Evolutionary conservation across 2,329 filamentous ascomycete species (phyloP), one percentile per base, ranked within the genome.

Genomic region (Botrytis galanthina): DNA sequence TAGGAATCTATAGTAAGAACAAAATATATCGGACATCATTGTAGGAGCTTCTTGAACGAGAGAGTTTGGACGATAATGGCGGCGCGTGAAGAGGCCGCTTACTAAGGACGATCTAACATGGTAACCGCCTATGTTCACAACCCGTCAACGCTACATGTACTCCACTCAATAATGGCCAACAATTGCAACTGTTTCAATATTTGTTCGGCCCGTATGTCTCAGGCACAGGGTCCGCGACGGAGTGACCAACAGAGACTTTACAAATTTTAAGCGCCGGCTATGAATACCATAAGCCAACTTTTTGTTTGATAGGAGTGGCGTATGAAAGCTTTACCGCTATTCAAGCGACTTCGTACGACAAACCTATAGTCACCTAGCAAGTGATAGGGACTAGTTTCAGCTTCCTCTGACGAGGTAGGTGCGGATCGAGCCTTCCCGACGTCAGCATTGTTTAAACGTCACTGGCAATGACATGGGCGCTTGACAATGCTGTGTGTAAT

Each of bases 221-320:
- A 32, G 35, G 48, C 35, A 57, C 35, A 32, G 35, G 48, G 35
- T 39, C 35, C 48, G 35, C 35, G 66, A 68, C 37, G 29, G n/a
- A 68, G 48, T 22, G 48, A 32, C 48, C 66, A 42, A 42, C 46
- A 68, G 35, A 57, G 35, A 42, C 9, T 54, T 57, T 29, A 68
- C 46, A 22, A 32, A 67, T 14, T n/a, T 66, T 68, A 68, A n/a
- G 35, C 66, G 66, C 48, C 48, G 48, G 48, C 48, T 68, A 42
- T 68, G 66, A 42, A 57, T 57, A 68, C 35, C 26, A 39, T 57
- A 39, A 51, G 22, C 6, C 9, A 39, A 35, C 32, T 29, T 37
- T 37, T 9, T 37, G 39, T 39, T 39, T 18, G 39, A 46, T 29
- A 46, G 18, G 46, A 29, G 46, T 39, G 46, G 64, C 64, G 46